A percentile compares a stretch with the other conserved stretches of the same genome.
phyloP scores from a whole-genome alignment of 345 rosid genomes.

The Corymbia maculata region DNA sequence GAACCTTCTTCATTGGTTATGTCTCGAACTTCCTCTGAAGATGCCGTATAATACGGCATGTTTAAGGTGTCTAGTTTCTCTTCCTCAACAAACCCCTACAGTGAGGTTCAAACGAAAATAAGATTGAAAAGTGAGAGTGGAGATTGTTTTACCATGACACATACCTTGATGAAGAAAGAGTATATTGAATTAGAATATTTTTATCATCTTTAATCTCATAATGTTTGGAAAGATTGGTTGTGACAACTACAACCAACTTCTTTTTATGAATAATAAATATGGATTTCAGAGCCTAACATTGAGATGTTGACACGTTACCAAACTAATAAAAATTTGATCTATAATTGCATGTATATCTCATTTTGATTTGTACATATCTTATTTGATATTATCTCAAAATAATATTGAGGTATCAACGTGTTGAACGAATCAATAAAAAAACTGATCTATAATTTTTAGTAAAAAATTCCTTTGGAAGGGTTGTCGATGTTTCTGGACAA shows the following conservation, averaged over 20 bases:
- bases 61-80: constrained; percentile 11
- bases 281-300: neutral
- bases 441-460: too few relatives aligned
- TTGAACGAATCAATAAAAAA: neutral
- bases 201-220: neutral
- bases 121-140: neutral
- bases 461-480: too few relatives aligned
- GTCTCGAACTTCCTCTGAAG: neutral
- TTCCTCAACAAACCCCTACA: constrained; percentile 6
- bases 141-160: neutral
- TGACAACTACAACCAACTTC: neutral
- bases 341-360: too few relatives aligned
- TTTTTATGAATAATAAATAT: too few relatives aligned
- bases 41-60: neutral
- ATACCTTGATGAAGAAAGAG: neutral
- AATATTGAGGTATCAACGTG: neutral
- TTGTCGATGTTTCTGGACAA: too few relatives aligned
- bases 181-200: too few relatives aligned
- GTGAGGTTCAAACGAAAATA: neutral
- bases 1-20: neutral
- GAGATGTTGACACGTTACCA: too few relatives aligned
- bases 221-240: neutral
- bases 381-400: too few relatives aligned
- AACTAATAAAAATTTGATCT: too few relatives aligned
- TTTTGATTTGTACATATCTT: too few relatives aligned